A percentile compares a stretch with the other conserved stretches of the same genome.
Evolutionary conservation across 225 moss, liverwort and hornwort species (phyloP).

Genomic region (Polytrichum formosum): DNA sequence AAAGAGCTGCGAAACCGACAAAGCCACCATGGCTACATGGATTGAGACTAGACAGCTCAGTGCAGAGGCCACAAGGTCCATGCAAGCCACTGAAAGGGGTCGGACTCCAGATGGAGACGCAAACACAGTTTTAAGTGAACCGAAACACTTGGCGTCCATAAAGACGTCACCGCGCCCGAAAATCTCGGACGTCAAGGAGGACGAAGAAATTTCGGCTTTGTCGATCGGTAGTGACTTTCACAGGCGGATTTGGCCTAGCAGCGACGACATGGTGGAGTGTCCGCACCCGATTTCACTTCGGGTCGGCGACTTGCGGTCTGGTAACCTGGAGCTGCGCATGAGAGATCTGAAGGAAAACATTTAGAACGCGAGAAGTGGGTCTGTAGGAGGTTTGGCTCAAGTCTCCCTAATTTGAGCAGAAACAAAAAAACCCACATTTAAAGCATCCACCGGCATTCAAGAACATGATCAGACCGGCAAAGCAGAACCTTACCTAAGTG

Average conservation of each 20-base stretch:
- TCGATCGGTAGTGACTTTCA: conserved; percentile 15
- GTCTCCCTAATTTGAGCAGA: conserved; percentile 3
- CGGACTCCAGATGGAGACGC: conserved; percentile 13
- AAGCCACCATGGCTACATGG: conserved; percentile 32
- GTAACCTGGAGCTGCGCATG: background rate
- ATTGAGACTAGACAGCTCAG: conserved; percentile 40
- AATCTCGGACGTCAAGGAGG: background rate
- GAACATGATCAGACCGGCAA: background rate
- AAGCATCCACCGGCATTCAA: background rate
- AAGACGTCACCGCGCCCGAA: background rate
- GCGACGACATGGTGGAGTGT: conserved; percentile 27
- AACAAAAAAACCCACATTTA: background rate
- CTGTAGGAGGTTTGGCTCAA: background rate
- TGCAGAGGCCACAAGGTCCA: conserved; percentile 37
- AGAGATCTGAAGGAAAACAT: background rate
- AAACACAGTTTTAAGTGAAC: background rate
- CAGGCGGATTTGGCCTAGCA: conserved; percentile 23
- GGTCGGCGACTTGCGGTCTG: conserved; percentile 1
- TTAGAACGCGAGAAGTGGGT: conserved; percentile 1
- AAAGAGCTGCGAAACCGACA: conserved; percentile 29
- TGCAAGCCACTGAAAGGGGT: conserved; percentile 31
- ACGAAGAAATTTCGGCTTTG: background rate
- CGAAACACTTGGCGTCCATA: background rate
- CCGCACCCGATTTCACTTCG: conserved; percentile 40
- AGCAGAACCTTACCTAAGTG: no score